These are phyloP conservation scores for Eimeria zaria DNA, from an alignment of 169 alveolate genomes.

Conservation along the genomic window DNA sequence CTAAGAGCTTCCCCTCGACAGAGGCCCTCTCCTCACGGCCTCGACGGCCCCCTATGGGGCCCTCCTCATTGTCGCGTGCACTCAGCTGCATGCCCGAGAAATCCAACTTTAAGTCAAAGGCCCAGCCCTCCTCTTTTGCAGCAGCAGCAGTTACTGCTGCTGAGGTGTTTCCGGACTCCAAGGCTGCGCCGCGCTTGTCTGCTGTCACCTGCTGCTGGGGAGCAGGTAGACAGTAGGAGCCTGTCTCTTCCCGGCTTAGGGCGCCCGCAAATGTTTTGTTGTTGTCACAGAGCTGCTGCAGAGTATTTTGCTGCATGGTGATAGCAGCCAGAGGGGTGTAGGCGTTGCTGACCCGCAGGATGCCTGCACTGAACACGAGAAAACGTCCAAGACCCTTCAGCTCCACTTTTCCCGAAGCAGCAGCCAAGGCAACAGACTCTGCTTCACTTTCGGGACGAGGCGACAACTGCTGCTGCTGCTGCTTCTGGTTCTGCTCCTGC, in stretches of 20 bases:
- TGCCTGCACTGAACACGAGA: constrained; percentile 87
- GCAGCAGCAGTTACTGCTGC: not conserved
- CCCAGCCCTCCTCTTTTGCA: not conserved
- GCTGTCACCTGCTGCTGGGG: constrained; percentile 24
- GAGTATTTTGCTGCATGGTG: not conserved
- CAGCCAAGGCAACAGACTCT: constrained; percentile 63
- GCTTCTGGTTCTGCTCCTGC: not conserved
- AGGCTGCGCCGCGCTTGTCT: not conserved
- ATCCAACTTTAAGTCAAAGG: constrained; percentile 26
- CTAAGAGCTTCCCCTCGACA: constrained; percentile 16
- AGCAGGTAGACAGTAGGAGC: not conserved
- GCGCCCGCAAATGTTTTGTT: not conserved
- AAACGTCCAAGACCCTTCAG: constrained; percentile 87
- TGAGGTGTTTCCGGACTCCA: not conserved
- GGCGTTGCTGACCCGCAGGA: constrained; percentile 86
- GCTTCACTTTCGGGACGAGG: constrained; percentile 61
- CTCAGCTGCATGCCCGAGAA: constrained; percentile 50
- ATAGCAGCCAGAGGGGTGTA: constrained; percentile 53
- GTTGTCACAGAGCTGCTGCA: not conserved
- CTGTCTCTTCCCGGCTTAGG: not conserved
- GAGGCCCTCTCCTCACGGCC: not conserved
- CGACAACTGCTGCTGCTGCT: not conserved
- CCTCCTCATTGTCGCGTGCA: constrained; percentile 23
- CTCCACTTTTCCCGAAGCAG: constrained; percentile 82
- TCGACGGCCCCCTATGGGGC: not conserved